Conservation (phyloP, 805 yeast species). For the Aciculoconidium aculeatum region DNA sequence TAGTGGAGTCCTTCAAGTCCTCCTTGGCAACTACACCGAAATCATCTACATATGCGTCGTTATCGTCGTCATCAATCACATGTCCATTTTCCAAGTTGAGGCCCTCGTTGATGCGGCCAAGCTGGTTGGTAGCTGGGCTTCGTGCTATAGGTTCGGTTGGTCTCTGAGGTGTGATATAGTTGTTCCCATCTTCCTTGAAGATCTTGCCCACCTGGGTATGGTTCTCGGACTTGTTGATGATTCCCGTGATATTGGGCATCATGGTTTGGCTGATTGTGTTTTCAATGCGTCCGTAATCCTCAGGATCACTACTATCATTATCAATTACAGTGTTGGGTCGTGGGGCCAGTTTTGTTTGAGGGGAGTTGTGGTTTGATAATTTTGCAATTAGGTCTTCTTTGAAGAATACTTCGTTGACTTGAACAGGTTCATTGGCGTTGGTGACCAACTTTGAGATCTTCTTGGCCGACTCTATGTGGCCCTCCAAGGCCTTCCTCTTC, state of each 20-base stretch:
- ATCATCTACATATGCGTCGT: slow-evolving; percentile 3
- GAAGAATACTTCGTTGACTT: slow-evolving; percentile 17
- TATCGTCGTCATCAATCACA: too few relatives aligned
- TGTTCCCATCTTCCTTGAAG: slow-evolving; percentile 9
- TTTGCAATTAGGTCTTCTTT: slow-evolving; percentile 21
- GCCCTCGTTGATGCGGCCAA: slow-evolving; percentile 16
- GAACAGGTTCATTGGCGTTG: slow-evolving; percentile 14
- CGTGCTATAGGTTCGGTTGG: slow-evolving; percentile 26
- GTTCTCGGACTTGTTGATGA: slow-evolving; percentile 1
- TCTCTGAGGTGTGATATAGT: slow-evolving; percentile 25
- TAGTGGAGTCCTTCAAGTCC: slow-evolving; percentile 15
- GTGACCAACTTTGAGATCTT: slow-evolving; percentile 18
- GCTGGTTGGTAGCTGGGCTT: slow-evolving; percentile 23
- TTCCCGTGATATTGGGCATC: slow-evolving; percentile 9
- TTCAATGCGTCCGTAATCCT: slow-evolving; percentile 17
- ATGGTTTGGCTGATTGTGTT: slow-evolving; percentile 16
- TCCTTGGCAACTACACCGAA: too few relatives aligned
- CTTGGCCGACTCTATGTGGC: slow-evolving; percentile 5
- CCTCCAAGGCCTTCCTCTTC: slow-evolving; percentile 8
- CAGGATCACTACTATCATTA: slow-evolving; percentile 21
- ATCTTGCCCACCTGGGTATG: slow-evolving; percentile 16
- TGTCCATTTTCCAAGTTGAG: slow-evolving; percentile 10
- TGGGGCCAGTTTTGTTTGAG: slow-evolving; percentile 1
- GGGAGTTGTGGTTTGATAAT: slow-evolving; percentile 11
- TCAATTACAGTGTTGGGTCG: slow-evolving; percentile 13